Percentiles rank a stretch among this genome's conserved stretches.
phyloP scores from a whole-genome alignment of 202 grass and related monocot genomes.

The Zoysia matrella region DNA sequence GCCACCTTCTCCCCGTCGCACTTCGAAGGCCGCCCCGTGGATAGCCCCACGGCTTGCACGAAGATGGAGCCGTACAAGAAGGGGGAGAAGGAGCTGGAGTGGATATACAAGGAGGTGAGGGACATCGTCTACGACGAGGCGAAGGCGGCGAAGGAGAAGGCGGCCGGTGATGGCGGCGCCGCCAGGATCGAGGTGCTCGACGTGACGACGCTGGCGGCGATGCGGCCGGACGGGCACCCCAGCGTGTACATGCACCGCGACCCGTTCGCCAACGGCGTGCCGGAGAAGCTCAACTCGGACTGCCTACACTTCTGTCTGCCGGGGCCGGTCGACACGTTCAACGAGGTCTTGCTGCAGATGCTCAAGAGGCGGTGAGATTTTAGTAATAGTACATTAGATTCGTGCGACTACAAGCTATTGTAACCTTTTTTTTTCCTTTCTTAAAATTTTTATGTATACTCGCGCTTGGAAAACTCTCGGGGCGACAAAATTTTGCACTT shows the following conservation, averaged over 20 bases:
- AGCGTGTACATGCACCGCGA: conserved; percentile 54
- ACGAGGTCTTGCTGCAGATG: conserved; percentile 54
- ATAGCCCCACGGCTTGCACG: conserved; percentile 50
- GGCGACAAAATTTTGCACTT: background rate
- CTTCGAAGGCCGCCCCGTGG: conserved; percentile 47
- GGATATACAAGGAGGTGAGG: conserved; percentile 33
- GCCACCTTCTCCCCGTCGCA: conserved; percentile 57
- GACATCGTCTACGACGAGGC: conserved; percentile 46
- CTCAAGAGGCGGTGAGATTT: conserved; percentile 22
- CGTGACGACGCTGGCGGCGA: conserved; percentile 52
- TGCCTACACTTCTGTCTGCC: conserved; percentile 75
- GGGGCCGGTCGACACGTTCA: conserved; percentile 58
- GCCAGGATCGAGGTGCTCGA: conserved; percentile 57
- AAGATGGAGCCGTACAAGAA: conserved; percentile 45
- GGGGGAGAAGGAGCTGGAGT: conserved; percentile 9
- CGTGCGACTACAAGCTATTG: background rate
- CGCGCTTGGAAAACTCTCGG: background rate
- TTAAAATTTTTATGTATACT: background rate
- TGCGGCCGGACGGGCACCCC: conserved; percentile 62
- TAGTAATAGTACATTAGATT: too few relatives aligned
- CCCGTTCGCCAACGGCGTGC: conserved; percentile 43
- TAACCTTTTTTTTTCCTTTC: background rate
- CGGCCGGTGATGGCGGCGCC: background rate
- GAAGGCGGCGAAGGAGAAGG: conserved; percentile 13
- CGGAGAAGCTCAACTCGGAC: conserved; percentile 38